These are phyloP conservation scores for Bromus sterilis DNA, from an alignment of 176 grass and related monocot genomes.

Conservation along the genomic window DNA sequence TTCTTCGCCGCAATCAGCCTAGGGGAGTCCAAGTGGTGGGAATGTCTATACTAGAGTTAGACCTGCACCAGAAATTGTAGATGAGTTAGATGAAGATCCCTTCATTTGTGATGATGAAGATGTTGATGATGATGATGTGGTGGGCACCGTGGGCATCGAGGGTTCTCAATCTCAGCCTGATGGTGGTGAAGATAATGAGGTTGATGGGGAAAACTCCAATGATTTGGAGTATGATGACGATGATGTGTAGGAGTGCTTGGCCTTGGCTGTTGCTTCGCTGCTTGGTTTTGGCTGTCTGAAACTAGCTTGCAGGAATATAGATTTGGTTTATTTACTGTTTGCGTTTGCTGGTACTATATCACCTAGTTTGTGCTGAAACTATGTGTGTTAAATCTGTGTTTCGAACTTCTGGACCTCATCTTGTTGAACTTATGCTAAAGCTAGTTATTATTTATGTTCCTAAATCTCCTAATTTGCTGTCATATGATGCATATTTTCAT, in stretches of 20 bases:
- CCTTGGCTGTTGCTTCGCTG: background rate
- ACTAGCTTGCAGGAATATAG: too few species aligned
- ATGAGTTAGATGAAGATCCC: background rate
- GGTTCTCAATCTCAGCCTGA: background rate
- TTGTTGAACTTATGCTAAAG: background rate
- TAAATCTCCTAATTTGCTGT: background rate
- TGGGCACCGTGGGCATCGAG: background rate
- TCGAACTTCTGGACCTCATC: background rate
- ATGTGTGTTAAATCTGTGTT: background rate
- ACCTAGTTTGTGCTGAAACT: background rate
- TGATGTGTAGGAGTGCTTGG: background rate
- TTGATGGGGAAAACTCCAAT: background rate
- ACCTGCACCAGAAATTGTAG: background rate
- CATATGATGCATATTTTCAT: background rate
- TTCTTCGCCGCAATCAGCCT: background rate
- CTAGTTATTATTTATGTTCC: background rate
- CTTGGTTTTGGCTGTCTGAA: background rate
- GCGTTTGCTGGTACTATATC: too few species aligned
- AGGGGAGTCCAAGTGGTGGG: too few species aligned
- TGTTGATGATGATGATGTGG: background rate
- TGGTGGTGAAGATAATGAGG: background rate
- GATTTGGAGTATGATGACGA: background rate
- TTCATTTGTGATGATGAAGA: background rate
- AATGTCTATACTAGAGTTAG: background rate
- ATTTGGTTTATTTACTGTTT: too few species aligned